These are phyloP conservation scores for Asparagopsis taxiformis DNA, from an alignment of 31 red algal species.

Conservation along the genomic window DNA sequence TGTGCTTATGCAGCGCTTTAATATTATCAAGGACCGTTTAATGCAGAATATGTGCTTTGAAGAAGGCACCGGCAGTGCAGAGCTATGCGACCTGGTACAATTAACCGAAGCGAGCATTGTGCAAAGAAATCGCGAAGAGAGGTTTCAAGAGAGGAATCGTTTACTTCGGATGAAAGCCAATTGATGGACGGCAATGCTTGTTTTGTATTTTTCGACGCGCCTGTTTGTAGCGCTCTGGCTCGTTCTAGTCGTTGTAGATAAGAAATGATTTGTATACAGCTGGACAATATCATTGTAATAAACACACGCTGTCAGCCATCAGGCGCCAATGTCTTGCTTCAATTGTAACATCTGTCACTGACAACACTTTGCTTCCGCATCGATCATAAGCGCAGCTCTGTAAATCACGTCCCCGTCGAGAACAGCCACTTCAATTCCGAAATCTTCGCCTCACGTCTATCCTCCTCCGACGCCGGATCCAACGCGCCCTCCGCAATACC, in stretches of 20 bases:
- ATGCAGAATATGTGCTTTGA: background rate
- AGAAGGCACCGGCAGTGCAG: background rate
- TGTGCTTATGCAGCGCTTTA: background rate
- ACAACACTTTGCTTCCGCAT: too few species aligned
- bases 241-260: too few species aligned
- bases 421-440: conserved; percentile 70
- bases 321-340: too few species aligned
- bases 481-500: conserved; percentile 75
- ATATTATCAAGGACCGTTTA: background rate
- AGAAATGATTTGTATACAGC: too few species aligned
- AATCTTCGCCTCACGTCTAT: conserved; percentile 51
- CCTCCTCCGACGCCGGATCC: conserved; percentile 59
- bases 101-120: background rate
- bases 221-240: too few species aligned
- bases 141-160: background rate
- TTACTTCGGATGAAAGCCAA: too few species aligned
- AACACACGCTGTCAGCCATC: too few species aligned
- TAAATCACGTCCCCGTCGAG: background rate
- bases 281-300: too few species aligned
- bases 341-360: too few species aligned
- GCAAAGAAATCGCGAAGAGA: background rate
- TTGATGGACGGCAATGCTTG: too few species aligned
- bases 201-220: too few species aligned
- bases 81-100: background rate
- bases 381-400: too few species aligned